Conservation (phyloP, 257 asterid species). For the Ajuga chamaepitys region DNA sequence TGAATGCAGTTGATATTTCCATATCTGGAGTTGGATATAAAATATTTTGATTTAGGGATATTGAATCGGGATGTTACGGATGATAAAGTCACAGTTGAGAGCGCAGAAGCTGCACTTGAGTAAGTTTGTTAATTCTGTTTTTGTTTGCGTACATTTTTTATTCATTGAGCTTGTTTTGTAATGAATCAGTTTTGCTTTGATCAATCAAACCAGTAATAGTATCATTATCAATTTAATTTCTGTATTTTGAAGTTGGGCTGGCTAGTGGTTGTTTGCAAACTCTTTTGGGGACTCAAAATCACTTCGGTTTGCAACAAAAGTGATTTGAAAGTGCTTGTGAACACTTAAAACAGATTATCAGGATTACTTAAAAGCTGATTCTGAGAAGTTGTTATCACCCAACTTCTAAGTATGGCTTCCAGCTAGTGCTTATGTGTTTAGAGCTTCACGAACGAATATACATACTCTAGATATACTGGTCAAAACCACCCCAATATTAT, state of each 20-base stretch:
- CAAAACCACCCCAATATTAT: too few species aligned
- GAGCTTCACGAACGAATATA: too few species aligned
- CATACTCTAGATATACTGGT: too few species aligned
- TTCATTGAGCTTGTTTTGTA: background rate
- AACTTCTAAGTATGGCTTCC: background rate
- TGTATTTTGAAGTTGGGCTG: background rate
- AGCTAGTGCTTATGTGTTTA: too few species aligned
- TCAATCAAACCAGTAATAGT: background rate
- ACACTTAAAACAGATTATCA: too few species aligned
- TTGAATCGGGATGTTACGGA: conserved; percentile 83
- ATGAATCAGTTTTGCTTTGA: background rate
- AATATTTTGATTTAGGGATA: conserved; percentile 80
- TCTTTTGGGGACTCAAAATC: too few species aligned
- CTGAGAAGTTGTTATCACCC: too few species aligned
- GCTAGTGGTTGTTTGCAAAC: too few species aligned
- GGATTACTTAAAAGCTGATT: too few species aligned
- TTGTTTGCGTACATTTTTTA: background rate
- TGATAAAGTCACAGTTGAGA: conserved; percentile 76
- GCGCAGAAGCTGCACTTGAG: conserved; percentile 96
- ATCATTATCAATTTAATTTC: background rate
- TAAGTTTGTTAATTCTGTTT: conserved; percentile 24
- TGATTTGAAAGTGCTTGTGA: too few species aligned
- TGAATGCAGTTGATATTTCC: conserved; percentile 75
- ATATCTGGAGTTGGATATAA: conserved; percentile 70
- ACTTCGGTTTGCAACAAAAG: too few species aligned